Evolutionary conservation across 345 rosid genomes (phyloP).

Genomic region (Rubroshorea leprosula): DNA sequence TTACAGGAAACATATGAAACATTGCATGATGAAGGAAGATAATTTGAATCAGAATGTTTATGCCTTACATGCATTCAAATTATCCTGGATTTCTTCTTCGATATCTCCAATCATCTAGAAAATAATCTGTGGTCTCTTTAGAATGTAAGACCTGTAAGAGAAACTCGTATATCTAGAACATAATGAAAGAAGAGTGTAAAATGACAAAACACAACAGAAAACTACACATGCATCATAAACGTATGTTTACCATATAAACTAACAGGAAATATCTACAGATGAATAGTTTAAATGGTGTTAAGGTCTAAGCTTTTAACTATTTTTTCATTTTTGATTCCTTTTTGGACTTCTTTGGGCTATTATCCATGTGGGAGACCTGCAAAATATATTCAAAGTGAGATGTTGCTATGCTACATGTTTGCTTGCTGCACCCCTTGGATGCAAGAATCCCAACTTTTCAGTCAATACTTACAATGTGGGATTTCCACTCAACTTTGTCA

Average conservation of each 20-base stretch:
- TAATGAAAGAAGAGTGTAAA: not conserved
- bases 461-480: slow-evolving; percentile 55
- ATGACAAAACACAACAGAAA: too few relatives aligned
- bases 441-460: not conserved
- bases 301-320: not conserved
- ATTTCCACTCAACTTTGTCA: slow-evolving; percentile 62
- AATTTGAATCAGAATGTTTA: too few relatives aligned
- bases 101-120: not conserved
- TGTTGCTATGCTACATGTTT: not conserved
- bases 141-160: not conserved
- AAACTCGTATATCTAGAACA: too few relatives aligned
- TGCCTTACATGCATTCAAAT: too few relatives aligned
- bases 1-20: too few relatives aligned
- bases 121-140: not conserved
- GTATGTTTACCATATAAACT: not conserved
- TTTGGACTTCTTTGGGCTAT: slow-evolving; percentile 34
- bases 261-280: not conserved
- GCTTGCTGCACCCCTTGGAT: too few relatives aligned
- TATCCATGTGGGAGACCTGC: slow-evolving; percentile 58
- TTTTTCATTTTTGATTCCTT: slow-evolving; percentile 21
- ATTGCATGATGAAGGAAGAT: too few relatives aligned
- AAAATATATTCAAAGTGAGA: slow-evolving; percentile 3
- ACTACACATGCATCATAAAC: too few relatives aligned
- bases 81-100: not conserved
- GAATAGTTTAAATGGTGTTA: not conserved